Evolutionary conservation across 2,329 filamentous ascomycete species (phyloP).

Genomic region (Cercospora sojina): DNA sequence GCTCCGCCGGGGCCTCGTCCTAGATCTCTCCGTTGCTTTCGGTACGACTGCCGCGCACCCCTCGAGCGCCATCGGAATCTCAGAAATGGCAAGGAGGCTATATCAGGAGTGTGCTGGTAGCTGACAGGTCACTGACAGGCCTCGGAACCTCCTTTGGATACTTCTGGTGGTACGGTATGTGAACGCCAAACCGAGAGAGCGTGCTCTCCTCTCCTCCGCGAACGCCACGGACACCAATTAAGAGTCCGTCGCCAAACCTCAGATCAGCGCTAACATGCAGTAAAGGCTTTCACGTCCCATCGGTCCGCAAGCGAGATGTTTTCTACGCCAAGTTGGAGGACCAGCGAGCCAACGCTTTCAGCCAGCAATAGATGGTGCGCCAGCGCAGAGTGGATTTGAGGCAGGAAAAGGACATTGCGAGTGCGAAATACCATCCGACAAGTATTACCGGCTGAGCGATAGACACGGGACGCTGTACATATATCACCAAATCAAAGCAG

Average conservation of each 20-base stretch:
- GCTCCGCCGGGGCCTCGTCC: slow-evolving; percentile 64
- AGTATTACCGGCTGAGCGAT: background rate
- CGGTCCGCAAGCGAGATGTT: slow-evolving; percentile 61
- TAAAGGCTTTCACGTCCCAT: slow-evolving; percentile 63
- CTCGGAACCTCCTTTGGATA: slow-evolving; percentile 63
- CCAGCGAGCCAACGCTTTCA: slow-evolving; percentile 54
- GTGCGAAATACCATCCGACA: slow-evolving; percentile 12
- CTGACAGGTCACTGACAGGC: slow-evolving; percentile 44
- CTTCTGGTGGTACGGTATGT: slow-evolving; percentile 66
- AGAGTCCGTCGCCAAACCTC: background rate
- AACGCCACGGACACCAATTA: background rate
- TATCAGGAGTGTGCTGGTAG: background rate
- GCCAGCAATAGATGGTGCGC: slow-evolving; percentile 32
- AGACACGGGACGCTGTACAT: slow-evolving; percentile 20
- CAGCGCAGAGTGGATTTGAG: background rate
- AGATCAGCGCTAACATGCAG: background rate
- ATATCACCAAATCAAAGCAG: slow-evolving; percentile 18
- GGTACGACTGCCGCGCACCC: slow-evolving; percentile 51
- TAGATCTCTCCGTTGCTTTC: slow-evolving; percentile 65
- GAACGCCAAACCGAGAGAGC: slow-evolving; percentile 19
- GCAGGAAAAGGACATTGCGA: slow-evolving; percentile 5
- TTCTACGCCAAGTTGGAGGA: slow-evolving; percentile 65
- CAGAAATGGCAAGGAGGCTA: background rate
- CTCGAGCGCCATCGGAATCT: background rate
- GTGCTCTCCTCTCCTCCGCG: background rate